Evolutionary conservation across 257 asterid genomes (phyloP).

Genomic region (Paraleonurus japonicus): DNA sequence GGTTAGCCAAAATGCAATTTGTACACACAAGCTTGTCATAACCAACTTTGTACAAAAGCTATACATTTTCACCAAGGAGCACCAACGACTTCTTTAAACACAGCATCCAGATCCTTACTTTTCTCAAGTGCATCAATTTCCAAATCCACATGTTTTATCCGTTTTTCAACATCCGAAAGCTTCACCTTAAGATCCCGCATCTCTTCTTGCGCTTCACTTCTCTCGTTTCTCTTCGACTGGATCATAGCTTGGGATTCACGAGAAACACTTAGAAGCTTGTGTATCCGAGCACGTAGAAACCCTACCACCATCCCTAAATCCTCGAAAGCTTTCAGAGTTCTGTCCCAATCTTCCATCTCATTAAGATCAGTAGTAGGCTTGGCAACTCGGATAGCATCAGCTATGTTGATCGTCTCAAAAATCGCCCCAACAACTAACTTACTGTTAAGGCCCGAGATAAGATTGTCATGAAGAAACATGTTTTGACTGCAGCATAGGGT

Average conservation of each 20-base stretch:
- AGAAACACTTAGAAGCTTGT: conserved; percentile 29
- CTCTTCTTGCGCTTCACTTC: conserved; percentile 32
- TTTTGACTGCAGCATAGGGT: conserved; percentile 56
- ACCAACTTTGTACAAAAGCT: neutral
- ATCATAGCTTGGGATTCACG: conserved; percentile 22
- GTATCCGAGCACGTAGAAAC: conserved; percentile 48
- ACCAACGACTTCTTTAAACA: conserved; percentile 37
- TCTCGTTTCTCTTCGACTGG: conserved; percentile 34
- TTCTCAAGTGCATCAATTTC: conserved; percentile 44
- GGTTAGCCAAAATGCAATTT: neutral
- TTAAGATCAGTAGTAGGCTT: conserved; percentile 13
- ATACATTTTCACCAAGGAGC: conserved; percentile 50
- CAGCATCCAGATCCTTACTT: conserved; percentile 15
- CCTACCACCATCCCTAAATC: conserved; percentile 76
- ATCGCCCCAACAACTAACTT: conserved; percentile 56
- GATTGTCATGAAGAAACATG: conserved; percentile 50
- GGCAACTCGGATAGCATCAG: conserved; percentile 56
- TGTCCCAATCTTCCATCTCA: conserved; percentile 47
- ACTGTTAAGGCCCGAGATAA: conserved; percentile 50
- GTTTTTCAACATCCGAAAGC: conserved; percentile 19
- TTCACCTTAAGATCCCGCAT: conserved; percentile 29
- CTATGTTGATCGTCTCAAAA: conserved; percentile 53
- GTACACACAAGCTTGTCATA: neutral
- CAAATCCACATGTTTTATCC: conserved; percentile 25
- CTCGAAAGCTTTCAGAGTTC: conserved; percentile 53